Conservation (phyloP, 1,284 basidiomycete genomes). For the Ustilago tritici region DNA sequence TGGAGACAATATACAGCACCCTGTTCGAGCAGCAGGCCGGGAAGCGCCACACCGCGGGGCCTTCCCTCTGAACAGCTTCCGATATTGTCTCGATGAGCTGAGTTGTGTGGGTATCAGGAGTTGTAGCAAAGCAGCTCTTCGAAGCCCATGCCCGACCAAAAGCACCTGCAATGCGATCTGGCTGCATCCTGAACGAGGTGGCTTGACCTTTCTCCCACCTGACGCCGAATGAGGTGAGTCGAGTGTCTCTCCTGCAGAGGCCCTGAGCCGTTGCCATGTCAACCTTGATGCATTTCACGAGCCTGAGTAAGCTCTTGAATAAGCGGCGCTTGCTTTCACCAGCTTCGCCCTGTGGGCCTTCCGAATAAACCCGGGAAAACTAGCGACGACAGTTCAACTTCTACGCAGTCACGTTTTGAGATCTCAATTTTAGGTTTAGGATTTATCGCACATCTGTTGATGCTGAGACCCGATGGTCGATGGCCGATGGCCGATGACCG, state of each 20-base stretch:
- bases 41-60: constrained; percentile 17
- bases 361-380: no score
- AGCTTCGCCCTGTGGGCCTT: no score
- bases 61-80: neutral
- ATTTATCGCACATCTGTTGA: neutral
- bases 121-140: constrained; percentile 25
- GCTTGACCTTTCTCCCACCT: constrained; percentile 1
- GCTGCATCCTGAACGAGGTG: constrained; percentile 17
- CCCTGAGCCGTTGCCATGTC: no score
- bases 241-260: no score
- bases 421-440: no score
- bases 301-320: no score
- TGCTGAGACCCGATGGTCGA: no score
- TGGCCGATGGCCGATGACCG: no score
- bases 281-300: no score
- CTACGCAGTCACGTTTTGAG: constrained; percentile 3
- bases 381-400: constrained; percentile 19
- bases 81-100: constrained; percentile 8
- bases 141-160: constrained; percentile 18
- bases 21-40: constrained; percentile 34
- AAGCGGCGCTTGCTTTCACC: no score
- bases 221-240: neutral
- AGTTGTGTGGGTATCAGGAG: constrained; percentile 16
- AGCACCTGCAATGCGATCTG: constrained; percentile 29
- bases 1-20: constrained; percentile 5